Conservation (phyloP, 306 rosid species). For the Sphenostylis stenocarpa region DNA sequence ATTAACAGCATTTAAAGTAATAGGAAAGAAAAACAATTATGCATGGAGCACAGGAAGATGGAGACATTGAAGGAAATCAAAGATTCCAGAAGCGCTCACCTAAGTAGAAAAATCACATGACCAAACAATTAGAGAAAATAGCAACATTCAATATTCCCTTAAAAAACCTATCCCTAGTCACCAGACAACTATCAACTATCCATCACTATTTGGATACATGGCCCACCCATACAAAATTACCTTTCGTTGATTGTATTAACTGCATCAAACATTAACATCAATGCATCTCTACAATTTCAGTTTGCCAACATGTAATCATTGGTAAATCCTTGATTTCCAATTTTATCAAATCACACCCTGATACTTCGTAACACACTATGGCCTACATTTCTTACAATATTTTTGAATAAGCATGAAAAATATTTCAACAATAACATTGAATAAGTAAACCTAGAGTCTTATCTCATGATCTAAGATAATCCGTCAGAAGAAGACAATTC, state of each 20-base stretch:
- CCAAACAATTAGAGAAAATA: not conserved
- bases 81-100: not conserved
- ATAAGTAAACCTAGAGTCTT: not conserved
- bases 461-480: not conserved
- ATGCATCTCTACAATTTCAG: slow-evolving; percentile 4
- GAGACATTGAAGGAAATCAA: not conserved
- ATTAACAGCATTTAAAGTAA: slow-evolving; percentile 9
- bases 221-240: slow-evolving; percentile 25
- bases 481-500: not conserved
- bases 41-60: not conserved
- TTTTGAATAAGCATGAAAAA: not conserved
- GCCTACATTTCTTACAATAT: not conserved
- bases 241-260: slow-evolving; percentile 11
- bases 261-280: slow-evolving; percentile 23
- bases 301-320: slow-evolving; percentile 18
- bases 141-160: slow-evolving; percentile 16
- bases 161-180: slow-evolving; percentile 14
- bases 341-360: slow-evolving; percentile 10
- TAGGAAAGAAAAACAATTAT: not conserved
- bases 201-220: not conserved
- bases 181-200: slow-evolving; percentile 14
- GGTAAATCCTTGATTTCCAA: slow-evolving; percentile 4
- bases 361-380: not conserved
- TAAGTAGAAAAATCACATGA: not conserved
- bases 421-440: not conserved